phyloP scores from a whole-genome alignment of 2,329 filamentous ascomycete species.

The Xylaria sp. region DNA sequence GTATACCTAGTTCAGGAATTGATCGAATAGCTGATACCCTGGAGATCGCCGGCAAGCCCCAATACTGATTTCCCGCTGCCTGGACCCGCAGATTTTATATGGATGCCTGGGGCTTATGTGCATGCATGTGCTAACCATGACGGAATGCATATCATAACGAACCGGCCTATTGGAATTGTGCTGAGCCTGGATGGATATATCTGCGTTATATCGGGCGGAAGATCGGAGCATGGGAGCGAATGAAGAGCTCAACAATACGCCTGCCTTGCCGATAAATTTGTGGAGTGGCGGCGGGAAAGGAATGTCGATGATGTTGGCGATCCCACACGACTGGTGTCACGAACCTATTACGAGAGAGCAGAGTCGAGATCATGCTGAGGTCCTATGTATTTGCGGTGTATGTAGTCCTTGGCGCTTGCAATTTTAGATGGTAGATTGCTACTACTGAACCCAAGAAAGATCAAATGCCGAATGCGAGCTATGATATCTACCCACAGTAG shows the following conservation, averaged over 20 bases:
- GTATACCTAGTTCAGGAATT: not conserved
- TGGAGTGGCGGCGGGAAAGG: not conserved
- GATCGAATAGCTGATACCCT: not conserved
- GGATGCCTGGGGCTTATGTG: slow-evolving; percentile 28
- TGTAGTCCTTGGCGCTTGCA: not conserved
- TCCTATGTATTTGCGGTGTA: slow-evolving; percentile 1
- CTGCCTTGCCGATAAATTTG: slow-evolving; percentile 20
- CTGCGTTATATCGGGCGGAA: not conserved
- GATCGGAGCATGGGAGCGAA: slow-evolving; percentile 7
- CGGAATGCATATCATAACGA: not conserved
- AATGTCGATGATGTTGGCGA: slow-evolving; percentile 25
- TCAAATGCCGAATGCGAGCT: slow-evolving; percentile 7
- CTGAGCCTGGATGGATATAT: not conserved
- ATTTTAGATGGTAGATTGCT: not conserved
- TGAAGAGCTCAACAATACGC: slow-evolving; percentile 25
- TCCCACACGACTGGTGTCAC: slow-evolving; percentile 13
- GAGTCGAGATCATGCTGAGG: not conserved
- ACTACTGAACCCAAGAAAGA: not conserved
- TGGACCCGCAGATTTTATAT: slow-evolving; percentile 9
- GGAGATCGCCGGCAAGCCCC: slow-evolving; percentile 3
- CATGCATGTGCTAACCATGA: slow-evolving; percentile 12
- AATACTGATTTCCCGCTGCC: not conserved
- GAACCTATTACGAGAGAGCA: not conserved
- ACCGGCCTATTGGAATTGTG: not conserved
- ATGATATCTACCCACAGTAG: too few species aligned